Percentiles rank a stretch among this genome's conserved stretches.
Conservation (phyloP, 225 moss, liverwort and hornwort genomes). For the Climacium dendroides region DNA sequence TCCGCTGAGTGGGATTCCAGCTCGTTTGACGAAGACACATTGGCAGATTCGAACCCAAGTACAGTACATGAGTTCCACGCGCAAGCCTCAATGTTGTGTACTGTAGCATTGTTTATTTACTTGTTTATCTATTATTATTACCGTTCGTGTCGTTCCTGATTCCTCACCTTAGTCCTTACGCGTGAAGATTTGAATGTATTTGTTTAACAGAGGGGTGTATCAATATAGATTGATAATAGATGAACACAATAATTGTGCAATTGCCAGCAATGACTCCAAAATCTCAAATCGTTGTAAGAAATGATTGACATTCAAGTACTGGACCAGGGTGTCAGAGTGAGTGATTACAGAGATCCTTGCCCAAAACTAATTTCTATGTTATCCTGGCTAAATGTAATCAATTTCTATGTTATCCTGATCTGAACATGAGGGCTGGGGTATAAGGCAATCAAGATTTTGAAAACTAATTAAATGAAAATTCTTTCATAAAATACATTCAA, state of each 20-base stretch:
- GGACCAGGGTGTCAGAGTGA: neutral
- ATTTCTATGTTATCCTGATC: neutral
- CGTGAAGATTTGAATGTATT: neutral
- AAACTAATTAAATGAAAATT: neutral
- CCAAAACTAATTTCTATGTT: too few relatives aligned
- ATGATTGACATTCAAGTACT: neutral
- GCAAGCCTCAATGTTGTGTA: neutral
- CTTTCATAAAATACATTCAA: neutral
- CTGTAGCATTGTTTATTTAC: neutral
- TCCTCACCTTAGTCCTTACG: neutral
- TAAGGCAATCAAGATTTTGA: neutral
- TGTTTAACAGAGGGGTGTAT: neutral
- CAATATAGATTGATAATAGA: neutral
- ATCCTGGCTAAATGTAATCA: neutral
- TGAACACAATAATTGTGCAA: neutral
- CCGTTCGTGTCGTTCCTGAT: neutral
- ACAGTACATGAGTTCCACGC: neutral
- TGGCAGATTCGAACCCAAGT: neutral
- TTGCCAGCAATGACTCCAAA: neutral
- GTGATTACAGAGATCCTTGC: neutral
- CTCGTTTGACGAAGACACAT: neutral
- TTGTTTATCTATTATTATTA: neutral
- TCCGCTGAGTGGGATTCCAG: neutral
- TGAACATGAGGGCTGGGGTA: neutral
- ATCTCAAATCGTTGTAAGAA: neutral